Base-by-base conservation (phyloP, 108 stramenopile species). In the Aurantiochytrium sp. region DNA sequence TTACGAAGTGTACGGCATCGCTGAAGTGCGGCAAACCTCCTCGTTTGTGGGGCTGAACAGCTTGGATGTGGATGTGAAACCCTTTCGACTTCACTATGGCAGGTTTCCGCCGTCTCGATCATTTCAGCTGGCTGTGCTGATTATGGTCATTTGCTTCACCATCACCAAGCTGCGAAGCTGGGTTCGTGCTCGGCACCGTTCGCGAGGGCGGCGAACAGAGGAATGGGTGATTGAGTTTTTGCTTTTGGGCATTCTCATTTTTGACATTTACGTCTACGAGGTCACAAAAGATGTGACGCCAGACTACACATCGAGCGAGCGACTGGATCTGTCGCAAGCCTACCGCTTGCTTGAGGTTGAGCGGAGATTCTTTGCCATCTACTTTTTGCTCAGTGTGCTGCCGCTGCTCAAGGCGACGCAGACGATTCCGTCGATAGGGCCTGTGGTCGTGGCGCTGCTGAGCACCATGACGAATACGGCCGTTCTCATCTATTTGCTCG, bases 401-500 rank as follows among this genome's bases (percentile, higher is more conserved):
- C 76, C 76, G 12, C 51, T 83, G 45, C 76, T 83, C 1, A 83
- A 83, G 25, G 76, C 76, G n/a, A 53, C 76, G 45, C 76, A 53
- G 45, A 83, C 76, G n/a, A 83, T 83, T 12, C 76, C 76, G 6
- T 53, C 49, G n/a, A 83, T 83, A 45, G 76, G 76, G 25, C 76
- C 76, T 12, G 76, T 83, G n/a, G 76, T 83, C 76, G 76, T 83
- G 25, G 76, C 76, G 49, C 76, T 83, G 6, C 28, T 83, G 76
- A 83, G 51, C 76, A 83, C 76, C 49, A 83, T 83, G 76, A 83
- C 76, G 51, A 23, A 83, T 45, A 53, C 76, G 6, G 76, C 76
- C 6, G 76, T 83, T 43, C 51, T 83, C 49, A 83, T 83, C 23
- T 83, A 83, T 23, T 23, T 83, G 18, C 45, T 83, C 1, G 76